Conservation (phyloP, 768 basidiomycete species). For the Cystobasidium onofrii region DNA sequence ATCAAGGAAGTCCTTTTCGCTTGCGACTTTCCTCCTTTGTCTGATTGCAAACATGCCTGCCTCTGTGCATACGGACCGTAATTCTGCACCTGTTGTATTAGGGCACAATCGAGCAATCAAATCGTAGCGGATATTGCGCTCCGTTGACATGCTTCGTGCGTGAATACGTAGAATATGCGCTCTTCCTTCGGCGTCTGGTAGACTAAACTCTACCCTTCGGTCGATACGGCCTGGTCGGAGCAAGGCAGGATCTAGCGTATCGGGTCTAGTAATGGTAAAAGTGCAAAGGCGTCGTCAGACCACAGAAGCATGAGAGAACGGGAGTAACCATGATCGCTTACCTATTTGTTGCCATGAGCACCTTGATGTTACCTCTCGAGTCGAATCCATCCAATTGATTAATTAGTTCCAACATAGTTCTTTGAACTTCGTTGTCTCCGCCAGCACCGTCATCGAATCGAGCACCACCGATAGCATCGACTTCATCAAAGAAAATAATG, state of each 20-base stretch:
- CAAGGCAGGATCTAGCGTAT: conserved; percentile 93
- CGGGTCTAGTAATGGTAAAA: no score
- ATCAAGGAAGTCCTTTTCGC: conserved; percentile 93
- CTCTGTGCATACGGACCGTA: conserved; percentile 94
- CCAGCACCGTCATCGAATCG: conserved; percentile 97
- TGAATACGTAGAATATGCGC: conserved; percentile 96
- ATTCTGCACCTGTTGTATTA: conserved; percentile 96
- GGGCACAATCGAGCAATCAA: conserved; percentile 94
- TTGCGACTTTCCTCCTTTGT: conserved; percentile 87
- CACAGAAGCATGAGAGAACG: no score
- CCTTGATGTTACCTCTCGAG: conserved; percentile 98
- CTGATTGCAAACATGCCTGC: conserved; percentile 99
- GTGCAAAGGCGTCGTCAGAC: no score
- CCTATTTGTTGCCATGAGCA: conserved; percentile 98
- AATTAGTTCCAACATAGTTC: conserved; percentile 98
- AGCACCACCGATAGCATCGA: conserved; percentile 96
- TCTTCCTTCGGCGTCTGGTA: conserved; percentile 86
- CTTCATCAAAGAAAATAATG: conserved; percentile 98
- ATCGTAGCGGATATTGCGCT: conserved; percentile 93
- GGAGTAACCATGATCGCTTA: conserved; percentile 45
- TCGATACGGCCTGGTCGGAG: conserved; percentile 92
- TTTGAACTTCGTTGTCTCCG: conserved; percentile 96
- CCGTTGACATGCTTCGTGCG: conserved; percentile 70
- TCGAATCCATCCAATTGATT: conserved; percentile 97
- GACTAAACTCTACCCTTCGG: conserved; percentile 88